Evolutionary conservation across 2,329 filamentous ascomycete genomes (phyloP).

Genomic region (Trichoderma sp.): DNA sequence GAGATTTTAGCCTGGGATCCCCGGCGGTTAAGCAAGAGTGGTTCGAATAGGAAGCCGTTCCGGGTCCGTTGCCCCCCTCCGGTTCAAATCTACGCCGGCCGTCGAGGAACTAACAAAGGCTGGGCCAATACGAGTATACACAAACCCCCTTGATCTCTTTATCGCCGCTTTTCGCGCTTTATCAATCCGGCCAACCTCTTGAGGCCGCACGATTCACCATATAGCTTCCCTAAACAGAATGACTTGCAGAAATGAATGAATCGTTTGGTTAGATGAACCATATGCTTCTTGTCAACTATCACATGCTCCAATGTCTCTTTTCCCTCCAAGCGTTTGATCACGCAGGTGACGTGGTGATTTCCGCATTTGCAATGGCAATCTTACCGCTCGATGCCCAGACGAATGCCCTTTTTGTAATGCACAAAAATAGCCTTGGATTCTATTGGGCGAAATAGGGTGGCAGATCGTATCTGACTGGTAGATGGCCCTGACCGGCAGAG

Average conservation of each 20-base stretch:
- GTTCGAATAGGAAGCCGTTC: slow-evolving; percentile 11
- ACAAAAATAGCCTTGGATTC: background rate
- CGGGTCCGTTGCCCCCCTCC: background rate
- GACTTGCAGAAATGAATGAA: slow-evolving; percentile 13
- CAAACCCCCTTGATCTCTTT: background rate
- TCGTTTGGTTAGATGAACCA: background rate
- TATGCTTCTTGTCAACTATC: slow-evolving; percentile 16
- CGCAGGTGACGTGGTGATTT: slow-evolving; percentile 17
- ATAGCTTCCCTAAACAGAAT: slow-evolving; percentile 18
- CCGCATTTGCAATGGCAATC: slow-evolving; percentile 7
- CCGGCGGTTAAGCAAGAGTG: background rate
- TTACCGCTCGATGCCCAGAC: background rate
- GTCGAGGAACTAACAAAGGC: background rate
- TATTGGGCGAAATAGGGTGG: slow-evolving; percentile 3
- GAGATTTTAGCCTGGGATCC: slow-evolving; percentile 1
- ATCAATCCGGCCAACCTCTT: background rate
- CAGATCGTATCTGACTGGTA: slow-evolving; percentile 19
- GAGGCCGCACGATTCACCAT: background rate
- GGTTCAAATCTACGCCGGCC: background rate
- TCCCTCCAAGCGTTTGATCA: background rate
- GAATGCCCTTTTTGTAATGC: background rate
- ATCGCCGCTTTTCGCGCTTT: slow-evolving; percentile 3
- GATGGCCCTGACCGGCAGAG: slow-evolving; percentile 12
- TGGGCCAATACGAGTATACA: slow-evolving; percentile 4
- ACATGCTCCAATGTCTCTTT: background rate